A percentile compares a stretch with the other conserved stretches of the same genome.
These are phyloP conservation scores for Sistotremastrum suecicum DNA, from an alignment of 768 basidiomycete genomes.

Conservation along the genomic window DNA sequence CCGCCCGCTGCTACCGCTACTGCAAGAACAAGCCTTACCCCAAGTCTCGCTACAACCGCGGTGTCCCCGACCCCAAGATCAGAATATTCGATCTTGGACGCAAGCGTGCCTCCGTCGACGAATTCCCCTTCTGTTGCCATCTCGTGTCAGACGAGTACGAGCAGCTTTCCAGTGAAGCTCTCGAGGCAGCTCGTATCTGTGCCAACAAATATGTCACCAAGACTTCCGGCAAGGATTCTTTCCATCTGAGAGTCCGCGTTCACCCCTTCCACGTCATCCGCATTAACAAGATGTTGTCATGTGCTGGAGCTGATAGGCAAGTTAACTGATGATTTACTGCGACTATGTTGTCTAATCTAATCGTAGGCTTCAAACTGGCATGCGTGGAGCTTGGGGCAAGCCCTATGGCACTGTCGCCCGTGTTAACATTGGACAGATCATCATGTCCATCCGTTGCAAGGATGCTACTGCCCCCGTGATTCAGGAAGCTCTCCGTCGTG, in stretches of 20 bases:
- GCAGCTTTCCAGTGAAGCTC: slow-evolving; percentile 87
- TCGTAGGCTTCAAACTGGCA: slow-evolving; percentile 77
- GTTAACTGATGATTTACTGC: not conserved
- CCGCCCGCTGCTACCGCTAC: slow-evolving; percentile 96
- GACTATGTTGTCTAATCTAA: not conserved
- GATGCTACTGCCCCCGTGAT: slow-evolving; percentile 78
- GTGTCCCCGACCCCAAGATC: slow-evolving; percentile 97
- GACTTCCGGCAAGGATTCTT: slow-evolving; percentile 95
- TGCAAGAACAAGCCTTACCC: slow-evolving; percentile 99
- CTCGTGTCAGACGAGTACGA: slow-evolving; percentile 98
- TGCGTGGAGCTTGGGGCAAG: slow-evolving; percentile 99
- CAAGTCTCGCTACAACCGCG: slow-evolving; percentile 92
- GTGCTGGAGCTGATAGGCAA: slow-evolving; percentile 92
- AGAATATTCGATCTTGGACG: slow-evolving; percentile 92
- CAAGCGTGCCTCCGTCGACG: slow-evolving; percentile 92
- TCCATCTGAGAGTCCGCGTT: slow-evolving; percentile 93
- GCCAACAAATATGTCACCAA: slow-evolving; percentile 99
- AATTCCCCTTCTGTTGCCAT: slow-evolving; percentile 95
- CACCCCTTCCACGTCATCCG: slow-evolving; percentile 99
- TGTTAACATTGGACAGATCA: slow-evolving; percentile 95
- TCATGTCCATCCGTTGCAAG: slow-evolving; percentile 84
- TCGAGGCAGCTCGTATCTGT: slow-evolving; percentile 97
- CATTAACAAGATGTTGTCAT: slow-evolving; percentile 99
- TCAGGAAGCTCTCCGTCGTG: slow-evolving; percentile 93
- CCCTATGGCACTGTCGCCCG: slow-evolving; percentile 93